A percentile compares a stretch with the other conserved stretches of the same genome.
Conservation (phyloP, 352 stramenopile species). For the Globisporangium uncinulatum region DNA sequence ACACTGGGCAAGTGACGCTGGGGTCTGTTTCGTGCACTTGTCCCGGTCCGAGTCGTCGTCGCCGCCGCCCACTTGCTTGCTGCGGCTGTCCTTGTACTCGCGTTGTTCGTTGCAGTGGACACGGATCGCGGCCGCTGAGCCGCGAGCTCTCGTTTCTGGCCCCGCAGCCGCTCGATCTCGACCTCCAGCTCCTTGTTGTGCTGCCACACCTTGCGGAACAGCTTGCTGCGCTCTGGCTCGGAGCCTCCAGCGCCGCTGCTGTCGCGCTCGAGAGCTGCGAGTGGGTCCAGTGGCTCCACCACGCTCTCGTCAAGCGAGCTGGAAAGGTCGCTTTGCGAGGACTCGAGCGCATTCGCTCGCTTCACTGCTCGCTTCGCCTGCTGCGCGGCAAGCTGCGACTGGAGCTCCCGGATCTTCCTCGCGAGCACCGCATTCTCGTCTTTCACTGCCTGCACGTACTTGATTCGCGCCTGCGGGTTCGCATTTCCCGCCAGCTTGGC, state of each 20-base stretch:
- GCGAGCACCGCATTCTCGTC: slow-evolving; percentile 51
- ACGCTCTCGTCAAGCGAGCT: slow-evolving; percentile 16
- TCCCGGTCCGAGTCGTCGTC: neutral
- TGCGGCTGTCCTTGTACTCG: neutral
- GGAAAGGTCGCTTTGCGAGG: slow-evolving; percentile 12
- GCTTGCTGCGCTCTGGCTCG: slow-evolving; percentile 28
- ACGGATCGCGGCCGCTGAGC: neutral
- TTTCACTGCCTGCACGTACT: slow-evolving; percentile 68
- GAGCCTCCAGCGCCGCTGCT: slow-evolving; percentile 14
- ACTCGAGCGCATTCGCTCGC: slow-evolving; percentile 6
- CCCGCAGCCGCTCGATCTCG: slow-evolving; percentile 39
- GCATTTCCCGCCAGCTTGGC: slow-evolving; percentile 45
- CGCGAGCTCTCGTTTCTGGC: slow-evolving; percentile 22
- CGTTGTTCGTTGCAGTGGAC: neutral
- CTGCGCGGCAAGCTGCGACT: slow-evolving; percentile 30
- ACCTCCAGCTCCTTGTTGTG: slow-evolving; percentile 42
- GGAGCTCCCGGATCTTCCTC: slow-evolving; percentile 49
- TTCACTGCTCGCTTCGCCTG: slow-evolving; percentile 10
- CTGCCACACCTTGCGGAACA: slow-evolving; percentile 46
- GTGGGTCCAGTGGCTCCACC: neutral
- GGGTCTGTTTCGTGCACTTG: neutral
- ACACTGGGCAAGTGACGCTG: neutral
- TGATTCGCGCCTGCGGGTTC: slow-evolving; percentile 70
- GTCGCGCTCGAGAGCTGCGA: slow-evolving; percentile 9
- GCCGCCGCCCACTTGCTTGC: neutral